Conservation (phyloP, 176 grass and related monocot genomes). For the Bonia amplexicaulis region DNA sequence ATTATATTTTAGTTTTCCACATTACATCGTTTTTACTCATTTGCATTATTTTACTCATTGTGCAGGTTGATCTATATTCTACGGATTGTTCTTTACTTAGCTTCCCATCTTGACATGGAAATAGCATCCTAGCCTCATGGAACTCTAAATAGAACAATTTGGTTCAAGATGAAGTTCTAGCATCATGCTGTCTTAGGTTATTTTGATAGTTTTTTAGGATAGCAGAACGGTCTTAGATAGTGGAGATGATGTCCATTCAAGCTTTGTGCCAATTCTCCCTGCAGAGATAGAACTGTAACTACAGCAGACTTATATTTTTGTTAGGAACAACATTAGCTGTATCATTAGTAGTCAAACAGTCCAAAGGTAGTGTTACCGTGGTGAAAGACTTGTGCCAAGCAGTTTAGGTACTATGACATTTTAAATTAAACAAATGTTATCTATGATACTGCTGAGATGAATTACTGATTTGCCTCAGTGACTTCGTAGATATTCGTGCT, state of each 20-base stretch:
- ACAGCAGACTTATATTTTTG: conserved; percentile 23
- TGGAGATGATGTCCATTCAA: conserved; percentile 27
- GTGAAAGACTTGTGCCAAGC: conserved; percentile 14
- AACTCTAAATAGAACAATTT: conserved; percentile 26
- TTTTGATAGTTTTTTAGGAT: conserved; percentile 36
- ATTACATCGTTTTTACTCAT: conserved; percentile 9
- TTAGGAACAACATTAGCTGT: conserved; percentile 32
- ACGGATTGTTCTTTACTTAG: conserved; percentile 27
- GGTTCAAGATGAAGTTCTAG: conserved; percentile 40
- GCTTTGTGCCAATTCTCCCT: conserved; percentile 27
- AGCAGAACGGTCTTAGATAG: conserved; percentile 22
- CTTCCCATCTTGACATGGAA: conserved; percentile 34
- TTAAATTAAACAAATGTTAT: conserved; percentile 14
- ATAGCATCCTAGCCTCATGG: conserved; percentile 28
- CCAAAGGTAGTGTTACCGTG: background rate
- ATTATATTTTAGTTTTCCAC: background rate
- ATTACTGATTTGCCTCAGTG: conserved; percentile 25
- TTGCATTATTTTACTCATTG: conserved; percentile 5
- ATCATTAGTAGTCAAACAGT: conserved; percentile 16
- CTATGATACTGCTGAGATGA: conserved; percentile 10
- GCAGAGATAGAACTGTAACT: conserved; percentile 35
- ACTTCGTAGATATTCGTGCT: conserved; percentile 6
- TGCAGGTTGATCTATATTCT: conserved; percentile 49
- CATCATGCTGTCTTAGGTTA: conserved; percentile 26
- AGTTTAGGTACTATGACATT: conserved; percentile 32